Percentiles rank a stretch among this genome's conserved stretches.
Conservation (phyloP, 345 rosid genomes). For the Hibiscus tridactylites region DNA sequence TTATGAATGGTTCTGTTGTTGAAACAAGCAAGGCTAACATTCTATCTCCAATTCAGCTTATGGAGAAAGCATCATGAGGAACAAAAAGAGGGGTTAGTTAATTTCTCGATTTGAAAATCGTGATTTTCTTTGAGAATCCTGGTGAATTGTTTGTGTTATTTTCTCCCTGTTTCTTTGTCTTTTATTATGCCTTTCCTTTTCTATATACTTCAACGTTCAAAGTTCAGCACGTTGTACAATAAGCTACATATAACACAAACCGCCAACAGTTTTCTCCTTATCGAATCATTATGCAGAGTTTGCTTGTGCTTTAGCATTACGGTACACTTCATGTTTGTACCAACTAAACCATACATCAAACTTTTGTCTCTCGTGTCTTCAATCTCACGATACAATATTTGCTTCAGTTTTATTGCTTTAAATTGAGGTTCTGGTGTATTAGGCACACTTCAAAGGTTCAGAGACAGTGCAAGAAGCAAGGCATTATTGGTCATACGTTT, state of each 20-base stretch:
- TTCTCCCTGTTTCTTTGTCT: background rate
- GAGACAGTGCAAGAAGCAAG: background rate
- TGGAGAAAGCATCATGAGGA: conserved; percentile 67
- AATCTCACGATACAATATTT: background rate
- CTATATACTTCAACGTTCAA: background rate
- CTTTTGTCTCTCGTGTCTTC: background rate
- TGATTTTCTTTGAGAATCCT: conserved; percentile 8
- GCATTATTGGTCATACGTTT: background rate
- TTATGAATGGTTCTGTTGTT: conserved; percentile 86
- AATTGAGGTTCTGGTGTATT: background rate
- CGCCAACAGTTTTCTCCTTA: background rate
- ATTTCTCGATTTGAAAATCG: background rate
- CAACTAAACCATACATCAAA: background rate
- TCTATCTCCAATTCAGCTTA: conserved; percentile 67
- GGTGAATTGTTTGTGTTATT: conserved; percentile 5
- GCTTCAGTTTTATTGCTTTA: background rate
- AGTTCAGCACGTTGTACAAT: background rate
- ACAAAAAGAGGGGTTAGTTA: background rate
- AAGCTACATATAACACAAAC: background rate
- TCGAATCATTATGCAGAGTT: background rate
- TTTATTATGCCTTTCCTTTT: background rate
- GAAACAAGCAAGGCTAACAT: conserved; percentile 93
- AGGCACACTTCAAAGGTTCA: background rate
- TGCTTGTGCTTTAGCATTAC: background rate
- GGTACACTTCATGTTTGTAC: background rate